These are phyloP conservation scores for Arxiozyma heterogenica DNA, from an alignment of 1,139 yeast species.

Conservation along the genomic window DNA sequence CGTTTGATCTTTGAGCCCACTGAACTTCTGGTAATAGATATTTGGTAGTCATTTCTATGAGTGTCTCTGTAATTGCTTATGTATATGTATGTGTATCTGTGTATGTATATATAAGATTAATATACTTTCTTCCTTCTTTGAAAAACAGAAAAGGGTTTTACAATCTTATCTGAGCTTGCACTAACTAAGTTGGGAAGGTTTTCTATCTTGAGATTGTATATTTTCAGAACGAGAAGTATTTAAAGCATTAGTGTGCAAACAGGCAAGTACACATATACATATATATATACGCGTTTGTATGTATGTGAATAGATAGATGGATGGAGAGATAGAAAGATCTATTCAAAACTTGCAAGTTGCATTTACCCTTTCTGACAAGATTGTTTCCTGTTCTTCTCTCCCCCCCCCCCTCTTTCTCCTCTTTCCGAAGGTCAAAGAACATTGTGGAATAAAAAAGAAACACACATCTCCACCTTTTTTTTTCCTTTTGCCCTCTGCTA, in stretches of 20 bases:
- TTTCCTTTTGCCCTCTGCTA: neutral
- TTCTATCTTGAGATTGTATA: too few species aligned
- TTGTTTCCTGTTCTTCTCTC: neutral
- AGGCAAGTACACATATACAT: too few species aligned
- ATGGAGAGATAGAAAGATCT: neutral
- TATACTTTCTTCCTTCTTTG: too few species aligned
- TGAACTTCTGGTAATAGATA: slow-evolving; percentile 40
- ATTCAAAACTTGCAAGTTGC: neutral
- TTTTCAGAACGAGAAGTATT: too few species aligned
- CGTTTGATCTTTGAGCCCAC: slow-evolving; percentile 96
- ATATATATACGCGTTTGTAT: too few species aligned
- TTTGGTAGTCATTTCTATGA: slow-evolving; percentile 9
- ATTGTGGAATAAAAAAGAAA: slow-evolving; percentile 1
- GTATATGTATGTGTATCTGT: too few species aligned
- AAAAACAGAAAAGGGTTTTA: too few species aligned
- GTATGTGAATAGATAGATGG: neutral
- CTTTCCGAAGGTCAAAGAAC: slow-evolving; percentile 1
- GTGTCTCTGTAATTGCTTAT: too few species aligned
- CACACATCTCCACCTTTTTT: neutral
- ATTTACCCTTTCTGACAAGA: neutral
- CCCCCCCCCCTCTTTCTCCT: neutral
- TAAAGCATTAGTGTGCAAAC: too few species aligned
- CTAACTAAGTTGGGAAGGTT: too few species aligned
- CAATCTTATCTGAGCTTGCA: too few species aligned
- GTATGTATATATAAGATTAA: too few species aligned